Evolutionary conservation across 129 eudicot species (phyloP).

Genomic region (Centella asiatica): DNA sequence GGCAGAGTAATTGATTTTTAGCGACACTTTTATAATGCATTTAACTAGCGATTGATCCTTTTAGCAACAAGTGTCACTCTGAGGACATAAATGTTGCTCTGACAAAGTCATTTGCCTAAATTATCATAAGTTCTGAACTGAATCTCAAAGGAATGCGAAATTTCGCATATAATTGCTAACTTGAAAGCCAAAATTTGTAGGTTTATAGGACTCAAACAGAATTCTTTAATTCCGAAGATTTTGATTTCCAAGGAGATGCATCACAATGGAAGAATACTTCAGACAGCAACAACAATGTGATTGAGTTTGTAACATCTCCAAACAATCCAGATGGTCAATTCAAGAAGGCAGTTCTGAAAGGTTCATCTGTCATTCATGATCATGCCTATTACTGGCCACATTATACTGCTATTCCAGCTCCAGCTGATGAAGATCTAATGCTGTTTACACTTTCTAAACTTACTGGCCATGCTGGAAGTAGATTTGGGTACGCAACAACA

Average conservation of each 20-base stretch:
- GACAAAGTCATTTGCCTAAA: too few species aligned
- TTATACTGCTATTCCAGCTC: constrained; percentile 55
- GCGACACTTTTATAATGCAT: too few species aligned
- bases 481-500: constrained; percentile 65
- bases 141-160: too few species aligned
- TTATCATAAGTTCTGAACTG: too few species aligned
- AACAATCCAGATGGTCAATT: constrained; percentile 60
- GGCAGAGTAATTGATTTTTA: too few species aligned
- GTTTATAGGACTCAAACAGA: constrained; percentile 34
- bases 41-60: too few species aligned
- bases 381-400: constrained; percentile 71
- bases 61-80: too few species aligned
- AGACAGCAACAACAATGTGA: constrained; percentile 12
- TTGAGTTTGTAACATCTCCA: constrained; percentile 67
- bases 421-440: constrained; percentile 62
- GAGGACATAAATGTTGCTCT: too few species aligned
- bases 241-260: constrained; percentile 34
- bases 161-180: too few species aligned
- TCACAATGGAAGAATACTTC: constrained; percentile 18
- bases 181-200: constrained; percentile 23
- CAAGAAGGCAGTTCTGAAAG: constrained; percentile 28
- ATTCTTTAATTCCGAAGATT: constrained; percentile 26
- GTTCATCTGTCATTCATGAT: constrained; percentile 36
- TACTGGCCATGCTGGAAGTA: constrained; percentile 64
- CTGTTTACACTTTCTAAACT: constrained; percentile 56